Percentiles rank a stretch among this genome's conserved stretches.
Evolutionary conservation across 306 rosid species (phyloP).

Genomic region (Quercus cerris): DNA sequence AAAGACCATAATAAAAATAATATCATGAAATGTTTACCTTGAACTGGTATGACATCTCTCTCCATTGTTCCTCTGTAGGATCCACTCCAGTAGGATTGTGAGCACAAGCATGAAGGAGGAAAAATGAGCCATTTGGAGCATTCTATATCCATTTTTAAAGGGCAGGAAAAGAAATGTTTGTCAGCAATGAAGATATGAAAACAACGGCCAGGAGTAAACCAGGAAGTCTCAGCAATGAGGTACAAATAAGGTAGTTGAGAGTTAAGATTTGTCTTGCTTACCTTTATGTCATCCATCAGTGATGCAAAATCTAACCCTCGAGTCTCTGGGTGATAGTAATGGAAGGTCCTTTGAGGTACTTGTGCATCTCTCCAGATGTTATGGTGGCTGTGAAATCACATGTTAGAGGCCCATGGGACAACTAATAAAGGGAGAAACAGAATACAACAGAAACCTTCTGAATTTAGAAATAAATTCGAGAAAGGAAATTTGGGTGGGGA

Average conservation of each 20-base stretch:
- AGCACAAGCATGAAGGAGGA: conserved; percentile 97
- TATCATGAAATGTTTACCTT: conserved; percentile 43
- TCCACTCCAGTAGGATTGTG: conserved; percentile 99
- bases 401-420: conserved; percentile 17
- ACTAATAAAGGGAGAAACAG: conserved; percentile 2
- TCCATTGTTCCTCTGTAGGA: conserved; percentile 93
- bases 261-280: background rate
- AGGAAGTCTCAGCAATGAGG: conserved; percentile 9
- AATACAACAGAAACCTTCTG: background rate
- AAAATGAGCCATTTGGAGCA: conserved; percentile 95
- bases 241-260: background rate
- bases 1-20: conserved; percentile 15
- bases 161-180: conserved; percentile 6
- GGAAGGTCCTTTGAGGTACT: conserved; percentile 74
- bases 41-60: conserved; percentile 74
- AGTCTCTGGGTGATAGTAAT: conserved; percentile 88
- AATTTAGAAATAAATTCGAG: conserved; percentile 4
- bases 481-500: background rate
- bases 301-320: conserved; percentile 84
- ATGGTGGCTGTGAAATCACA: conserved; percentile 70
- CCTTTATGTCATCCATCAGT: conserved; percentile 75
- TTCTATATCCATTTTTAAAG: conserved; percentile 43
- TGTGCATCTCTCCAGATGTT: conserved; percentile 97
- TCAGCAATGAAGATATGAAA: conserved; percentile 22
- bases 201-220: background rate